phyloP scores from a whole-genome alignment of 148 eudicot genomes.

The Rhododendron simsii region DNA sequence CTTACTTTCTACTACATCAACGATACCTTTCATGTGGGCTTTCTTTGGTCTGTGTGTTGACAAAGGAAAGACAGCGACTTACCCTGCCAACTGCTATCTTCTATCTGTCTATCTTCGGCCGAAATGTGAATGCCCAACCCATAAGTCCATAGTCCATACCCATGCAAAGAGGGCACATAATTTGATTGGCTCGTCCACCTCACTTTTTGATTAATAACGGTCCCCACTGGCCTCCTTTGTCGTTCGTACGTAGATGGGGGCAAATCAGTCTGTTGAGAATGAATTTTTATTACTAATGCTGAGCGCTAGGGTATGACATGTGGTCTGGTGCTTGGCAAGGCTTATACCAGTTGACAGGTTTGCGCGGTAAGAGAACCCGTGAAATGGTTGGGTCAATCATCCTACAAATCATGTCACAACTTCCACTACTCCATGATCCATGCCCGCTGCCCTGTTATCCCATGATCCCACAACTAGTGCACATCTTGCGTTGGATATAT shows the following conservation, averaged over 20 bases:
- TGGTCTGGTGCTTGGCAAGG: too few species aligned
- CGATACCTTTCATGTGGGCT: not conserved
- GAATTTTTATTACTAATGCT: too few species aligned
- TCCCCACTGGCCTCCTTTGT: not conserved
- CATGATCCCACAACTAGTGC: too few species aligned
- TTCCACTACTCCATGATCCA: too few species aligned
- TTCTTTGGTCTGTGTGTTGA: not conserved
- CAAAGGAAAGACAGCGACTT: not conserved
- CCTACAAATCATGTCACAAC: too few species aligned
- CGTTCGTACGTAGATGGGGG: not conserved
- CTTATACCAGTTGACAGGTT: too few species aligned
- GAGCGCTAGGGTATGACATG: too few species aligned
- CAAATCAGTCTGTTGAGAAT: not conserved
- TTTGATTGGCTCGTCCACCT: not conserved
- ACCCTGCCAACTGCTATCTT: not conserved
- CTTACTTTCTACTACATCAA: not conserved
- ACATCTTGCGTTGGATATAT: too few species aligned
- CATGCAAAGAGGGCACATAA: not conserved
- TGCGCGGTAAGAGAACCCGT: too few species aligned
- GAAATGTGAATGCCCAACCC: not conserved
- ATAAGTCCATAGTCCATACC: not conserved
- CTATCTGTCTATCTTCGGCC: not conserved
- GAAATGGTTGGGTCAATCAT: too few species aligned
- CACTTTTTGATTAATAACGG: not conserved
- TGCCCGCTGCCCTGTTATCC: too few species aligned